Evolutionary conservation across 257 asterid species (phyloP).

Genomic region (Nicotiana benthamiana): DNA sequence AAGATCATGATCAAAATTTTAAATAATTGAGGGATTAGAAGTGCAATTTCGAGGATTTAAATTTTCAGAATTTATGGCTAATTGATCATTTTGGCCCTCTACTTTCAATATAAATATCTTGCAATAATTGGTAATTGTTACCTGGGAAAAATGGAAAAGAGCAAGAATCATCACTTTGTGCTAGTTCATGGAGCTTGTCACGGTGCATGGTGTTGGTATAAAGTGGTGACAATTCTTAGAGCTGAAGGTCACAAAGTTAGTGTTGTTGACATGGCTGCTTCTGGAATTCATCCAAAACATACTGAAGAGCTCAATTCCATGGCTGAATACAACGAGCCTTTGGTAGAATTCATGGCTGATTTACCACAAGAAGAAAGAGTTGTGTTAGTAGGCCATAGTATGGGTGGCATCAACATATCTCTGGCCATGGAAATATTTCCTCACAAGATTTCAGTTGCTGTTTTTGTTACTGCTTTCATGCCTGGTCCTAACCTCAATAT

Average conservation of each 20-base stretch:
- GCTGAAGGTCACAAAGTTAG: conserved; percentile 32
- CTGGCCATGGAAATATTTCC: conserved; percentile 37
- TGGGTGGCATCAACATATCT: conserved; percentile 33
- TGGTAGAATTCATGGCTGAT: conserved; percentile 28
- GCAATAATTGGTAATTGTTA: background rate
- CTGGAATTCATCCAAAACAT: conserved; percentile 22
- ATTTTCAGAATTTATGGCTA: background rate
- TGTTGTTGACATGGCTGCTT: conserved; percentile 42
- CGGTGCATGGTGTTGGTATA: conserved; percentile 57
- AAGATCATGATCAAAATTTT: background rate
- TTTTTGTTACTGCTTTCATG: conserved; percentile 27
- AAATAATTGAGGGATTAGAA: background rate
- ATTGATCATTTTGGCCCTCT: background rate
- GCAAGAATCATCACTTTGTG: conserved; percentile 25
- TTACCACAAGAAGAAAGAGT: conserved; percentile 23
- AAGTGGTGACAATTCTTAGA: conserved; percentile 27
- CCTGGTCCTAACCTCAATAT: conserved; percentile 23
- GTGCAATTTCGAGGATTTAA: background rate
- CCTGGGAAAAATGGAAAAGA: conserved; percentile 10
- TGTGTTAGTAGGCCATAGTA: conserved; percentile 37
- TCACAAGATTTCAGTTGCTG: conserved; percentile 25
- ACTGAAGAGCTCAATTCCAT: conserved; percentile 21
- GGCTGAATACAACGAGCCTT: conserved; percentile 26
- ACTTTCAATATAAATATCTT: background rate
- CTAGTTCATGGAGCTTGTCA: conserved; percentile 45